A percentile compares a stretch with the other conserved stretches of the same genome.
Conservation (phyloP, 106 monocot species). For the Xerophyta viscosa region DNA sequence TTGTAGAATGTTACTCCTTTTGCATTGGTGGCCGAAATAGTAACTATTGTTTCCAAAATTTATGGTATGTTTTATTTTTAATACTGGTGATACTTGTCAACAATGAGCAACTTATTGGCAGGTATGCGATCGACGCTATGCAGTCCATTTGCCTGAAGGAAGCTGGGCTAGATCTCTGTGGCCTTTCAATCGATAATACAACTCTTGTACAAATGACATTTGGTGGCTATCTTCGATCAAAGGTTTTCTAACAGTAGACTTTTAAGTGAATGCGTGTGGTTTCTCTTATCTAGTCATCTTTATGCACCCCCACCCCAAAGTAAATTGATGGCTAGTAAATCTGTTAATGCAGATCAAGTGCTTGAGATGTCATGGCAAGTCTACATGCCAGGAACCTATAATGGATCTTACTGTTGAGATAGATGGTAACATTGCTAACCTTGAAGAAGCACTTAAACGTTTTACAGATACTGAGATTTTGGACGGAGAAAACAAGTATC, state of each 20-base stretch:
- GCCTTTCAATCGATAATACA: slow-evolving; percentile 36
- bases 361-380: slow-evolving; percentile 55
- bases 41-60: background rate
- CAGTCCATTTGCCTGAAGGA: slow-evolving; percentile 65
- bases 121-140: slow-evolving; percentile 84
- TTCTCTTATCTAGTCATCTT: slow-evolving; percentile 4
- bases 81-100: background rate
- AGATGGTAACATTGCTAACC: slow-evolving; percentile 64
- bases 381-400: slow-evolving; percentile 63
- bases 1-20: background rate
- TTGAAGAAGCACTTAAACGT: slow-evolving; percentile 68
- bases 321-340: slow-evolving; percentile 5
- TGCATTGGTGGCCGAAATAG: background rate
- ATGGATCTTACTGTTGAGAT: slow-evolving; percentile 94
- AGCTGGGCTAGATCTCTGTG: slow-evolving; percentile 16
- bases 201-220: slow-evolving; percentile 76
- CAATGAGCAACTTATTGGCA: slow-evolving; percentile 14
- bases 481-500: slow-evolving; percentile 71
- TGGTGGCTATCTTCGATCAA: slow-evolving; percentile 88
- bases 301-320: too few relatives aligned
- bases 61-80: too few relatives aligned
- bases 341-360: slow-evolving; percentile 85
- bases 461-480: slow-evolving; percentile 59
- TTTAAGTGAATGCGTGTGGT: background rate
- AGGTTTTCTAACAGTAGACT: slow-evolving; percentile 35